phyloP scores from a whole-genome alignment of 768 basidiomycete genomes.

The Sporobolomyces pararoseus region DNA sequence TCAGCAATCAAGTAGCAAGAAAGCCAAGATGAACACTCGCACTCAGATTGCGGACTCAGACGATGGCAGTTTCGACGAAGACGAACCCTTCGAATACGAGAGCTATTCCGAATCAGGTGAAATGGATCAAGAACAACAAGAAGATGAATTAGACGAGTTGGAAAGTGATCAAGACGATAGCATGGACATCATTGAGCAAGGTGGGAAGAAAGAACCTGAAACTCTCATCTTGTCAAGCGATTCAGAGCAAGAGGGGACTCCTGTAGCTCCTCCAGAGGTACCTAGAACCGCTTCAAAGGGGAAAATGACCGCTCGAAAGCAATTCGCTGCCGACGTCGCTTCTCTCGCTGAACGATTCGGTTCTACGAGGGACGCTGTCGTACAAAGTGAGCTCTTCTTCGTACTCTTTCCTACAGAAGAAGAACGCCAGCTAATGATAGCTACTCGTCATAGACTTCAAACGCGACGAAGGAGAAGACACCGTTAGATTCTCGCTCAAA shows the following conservation, averaged over 20 bases:
- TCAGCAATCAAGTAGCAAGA: not conserved
- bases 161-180: no score
- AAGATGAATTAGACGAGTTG: not conserved
- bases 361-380: not conserved
- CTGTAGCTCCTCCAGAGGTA: slow-evolving; percentile 2
- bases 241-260: not conserved
- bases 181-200: not conserved
- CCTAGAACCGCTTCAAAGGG: slow-evolving; percentile 16
- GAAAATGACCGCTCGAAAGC: slow-evolving; percentile 36
- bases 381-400: slow-evolving; percentile 3
- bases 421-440: not conserved
- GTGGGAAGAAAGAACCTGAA: not conserved
- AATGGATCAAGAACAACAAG: not conserved
- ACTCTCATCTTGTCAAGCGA: slow-evolving; percentile 1
- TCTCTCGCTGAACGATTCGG: not conserved
- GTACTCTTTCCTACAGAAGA: not conserved
- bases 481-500: slow-evolving; percentile 25
- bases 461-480: slow-evolving; percentile 38
- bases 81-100: slow-evolving; percentile 18
- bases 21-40: slow-evolving; percentile 11
- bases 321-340: slow-evolving; percentile 26
- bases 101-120: not conserved
- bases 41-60: not conserved
- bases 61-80: slow-evolving; percentile 6
- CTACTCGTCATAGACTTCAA: slow-evolving; percentile 7